These are phyloP conservation scores for Lobulomyces angularis DNA, from an alignment of 192 early-diverging fungal species.

Conservation along the genomic window DNA sequence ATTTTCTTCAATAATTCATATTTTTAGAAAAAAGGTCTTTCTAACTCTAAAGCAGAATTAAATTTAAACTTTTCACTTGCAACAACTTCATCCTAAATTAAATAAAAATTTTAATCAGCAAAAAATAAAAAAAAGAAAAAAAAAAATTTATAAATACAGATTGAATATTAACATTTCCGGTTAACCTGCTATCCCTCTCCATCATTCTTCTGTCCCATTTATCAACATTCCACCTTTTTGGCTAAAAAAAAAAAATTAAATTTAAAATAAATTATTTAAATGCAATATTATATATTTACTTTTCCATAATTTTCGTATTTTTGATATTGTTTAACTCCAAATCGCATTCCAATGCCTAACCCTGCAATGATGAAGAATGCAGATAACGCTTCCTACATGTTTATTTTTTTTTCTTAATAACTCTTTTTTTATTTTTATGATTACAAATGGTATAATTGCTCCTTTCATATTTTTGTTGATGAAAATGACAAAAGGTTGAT, in stretches of 20 bases:
- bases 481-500: too few species aligned
- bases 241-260: conserved; percentile 11
- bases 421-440: too few species aligned
- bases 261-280: background rate
- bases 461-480: too few species aligned
- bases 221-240: conserved; percentile 38
- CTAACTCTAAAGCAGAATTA: too few species aligned
- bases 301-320: conserved; percentile 33
- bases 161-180: conserved; percentile 46
- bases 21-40: too few species aligned
- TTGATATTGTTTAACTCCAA: conserved; percentile 20
- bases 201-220: conserved; percentile 47
- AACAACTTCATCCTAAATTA: too few species aligned
- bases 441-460: too few species aligned
- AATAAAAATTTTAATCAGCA: too few species aligned
- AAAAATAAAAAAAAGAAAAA: too few species aligned
- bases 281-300: conserved; percentile 8
- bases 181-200: conserved; percentile 40
- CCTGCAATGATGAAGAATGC: conserved; percentile 18
- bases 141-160: conserved; percentile 15
- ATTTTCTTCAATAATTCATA: too few species aligned
- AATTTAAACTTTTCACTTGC: too few species aligned
- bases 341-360: conserved; percentile 13
- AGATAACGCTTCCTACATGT: conserved; percentile 26
- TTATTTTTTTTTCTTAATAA: too few species aligned